Evolutionary conservation across 306 rosid genomes (phyloP).

Genomic region (Parietaria judaica): DNA sequence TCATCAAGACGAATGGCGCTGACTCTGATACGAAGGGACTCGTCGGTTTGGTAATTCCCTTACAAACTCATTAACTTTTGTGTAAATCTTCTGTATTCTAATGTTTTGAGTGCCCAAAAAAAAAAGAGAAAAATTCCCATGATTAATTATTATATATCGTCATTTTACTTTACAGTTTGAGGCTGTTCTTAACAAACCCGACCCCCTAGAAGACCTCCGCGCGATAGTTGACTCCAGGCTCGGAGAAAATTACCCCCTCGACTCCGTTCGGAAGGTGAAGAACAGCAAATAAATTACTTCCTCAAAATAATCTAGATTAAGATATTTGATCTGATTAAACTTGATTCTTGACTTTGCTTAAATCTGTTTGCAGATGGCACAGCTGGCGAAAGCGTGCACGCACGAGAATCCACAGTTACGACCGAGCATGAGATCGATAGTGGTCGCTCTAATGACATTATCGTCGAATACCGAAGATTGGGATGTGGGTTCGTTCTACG

Average conservation of each 20-base stretch:
- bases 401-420: conserved; percentile 69
- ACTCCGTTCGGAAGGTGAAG: conserved; percentile 66
- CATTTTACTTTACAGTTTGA: conserved; percentile 52
- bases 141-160: background rate
- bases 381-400: conserved; percentile 76
- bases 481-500: conserved; percentile 62
- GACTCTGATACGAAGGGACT: conserved; percentile 63
- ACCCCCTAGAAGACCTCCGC: conserved; percentile 43
- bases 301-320: background rate
- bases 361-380: conserved; percentile 50
- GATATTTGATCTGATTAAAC: conserved; percentile 8
- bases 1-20: conserved; percentile 31
- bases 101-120: too few relatives aligned
- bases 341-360: background rate
- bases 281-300: background rate
- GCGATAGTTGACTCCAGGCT: conserved; percentile 68
- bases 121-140: too few relatives aligned
- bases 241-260: conserved; percentile 61
- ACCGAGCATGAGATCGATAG: conserved; percentile 83
- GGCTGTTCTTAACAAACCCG: conserved; percentile 46
- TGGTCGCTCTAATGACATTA: conserved; percentile 85
- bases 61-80: conserved; percentile 10
- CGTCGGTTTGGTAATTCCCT: conserved; percentile 51
- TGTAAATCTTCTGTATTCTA: too few relatives aligned
- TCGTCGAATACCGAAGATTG: conserved; percentile 65